Percentiles rank a stretch among this genome's conserved stretches.
Evolutionary conservation across 305 asterid genomes (phyloP).

Genomic region (Stenogyne calaminthoides): DNA sequence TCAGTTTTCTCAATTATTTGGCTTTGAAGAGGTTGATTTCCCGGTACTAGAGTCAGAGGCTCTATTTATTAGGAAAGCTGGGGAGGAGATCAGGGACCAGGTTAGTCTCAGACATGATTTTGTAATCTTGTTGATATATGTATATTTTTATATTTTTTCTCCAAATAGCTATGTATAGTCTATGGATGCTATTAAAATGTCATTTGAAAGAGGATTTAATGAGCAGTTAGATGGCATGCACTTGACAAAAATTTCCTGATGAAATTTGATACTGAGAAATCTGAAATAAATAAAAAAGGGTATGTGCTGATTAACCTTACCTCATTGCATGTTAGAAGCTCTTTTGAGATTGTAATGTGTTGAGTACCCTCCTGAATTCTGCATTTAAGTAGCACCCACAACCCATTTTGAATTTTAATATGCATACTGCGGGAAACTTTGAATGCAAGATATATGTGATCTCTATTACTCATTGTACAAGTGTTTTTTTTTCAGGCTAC

Average conservation of each 20-base stretch:
- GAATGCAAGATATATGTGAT: not conserved
- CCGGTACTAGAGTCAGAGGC: slow-evolving; percentile 97
- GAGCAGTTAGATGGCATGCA: not conserved
- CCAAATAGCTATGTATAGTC: too few relatives aligned
- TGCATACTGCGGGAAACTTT: slow-evolving; percentile 1
- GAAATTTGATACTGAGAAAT: slow-evolving; percentile 11
- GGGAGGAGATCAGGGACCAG: slow-evolving; percentile 98
- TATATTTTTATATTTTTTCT: too few relatives aligned
- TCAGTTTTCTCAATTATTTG: slow-evolving; percentile 73
- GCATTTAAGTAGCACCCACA: slow-evolving; percentile 4
- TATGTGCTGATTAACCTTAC: not conserved
- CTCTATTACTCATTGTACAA: not conserved
- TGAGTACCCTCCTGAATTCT: not conserved
- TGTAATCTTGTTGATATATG: not conserved
- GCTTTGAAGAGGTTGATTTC: slow-evolving; percentile 95
- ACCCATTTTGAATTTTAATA: slow-evolving; percentile 4
- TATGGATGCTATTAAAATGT: not conserved
- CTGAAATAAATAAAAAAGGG: not conserved
- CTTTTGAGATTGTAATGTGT: not conserved
- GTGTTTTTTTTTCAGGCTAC: slow-evolving; percentile 2
- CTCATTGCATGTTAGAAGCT: slow-evolving; percentile 3
- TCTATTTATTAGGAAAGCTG: slow-evolving; percentile 88
- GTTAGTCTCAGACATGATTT: slow-evolving; percentile 40
- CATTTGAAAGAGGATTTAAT: not conserved
- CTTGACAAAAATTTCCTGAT: not conserved